A percentile compares a stretch with the other conserved stretches of the same genome.
Conservation (phyloP, 2,329 filamentous ascomycete genomes). For the Phaeoacremonium minimum region DNA sequence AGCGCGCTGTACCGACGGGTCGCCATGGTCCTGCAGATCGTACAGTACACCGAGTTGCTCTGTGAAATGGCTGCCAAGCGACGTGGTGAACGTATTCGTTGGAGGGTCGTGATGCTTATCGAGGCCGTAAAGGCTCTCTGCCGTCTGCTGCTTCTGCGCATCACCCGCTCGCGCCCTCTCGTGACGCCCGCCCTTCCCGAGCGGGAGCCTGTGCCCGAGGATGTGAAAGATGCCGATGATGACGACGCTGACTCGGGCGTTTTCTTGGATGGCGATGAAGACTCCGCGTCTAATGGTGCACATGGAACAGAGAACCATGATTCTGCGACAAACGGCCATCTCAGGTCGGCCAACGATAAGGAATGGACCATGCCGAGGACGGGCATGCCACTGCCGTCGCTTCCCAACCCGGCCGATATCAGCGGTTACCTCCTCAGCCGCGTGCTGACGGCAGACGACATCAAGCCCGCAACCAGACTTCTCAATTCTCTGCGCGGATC, state of each 20-base stretch:
- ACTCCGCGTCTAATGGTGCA: neutral
- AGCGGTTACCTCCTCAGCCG: constrained; percentile 83
- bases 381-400: constrained; percentile 74
- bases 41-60: constrained; percentile 92
- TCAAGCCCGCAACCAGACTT: constrained; percentile 84
- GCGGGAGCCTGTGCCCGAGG: constrained; percentile 65
- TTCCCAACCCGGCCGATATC: constrained; percentile 79
- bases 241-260: constrained; percentile 18
- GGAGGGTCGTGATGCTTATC: constrained; percentile 81
- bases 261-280: constrained; percentile 4
- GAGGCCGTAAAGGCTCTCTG: constrained; percentile 86
- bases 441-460: constrained; percentile 91
- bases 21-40: constrained; percentile 79
- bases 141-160: constrained; percentile 70
- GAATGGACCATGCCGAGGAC: constrained; percentile 95
- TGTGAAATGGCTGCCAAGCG: constrained; percentile 96
- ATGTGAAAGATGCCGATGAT: constrained; percentile 42
- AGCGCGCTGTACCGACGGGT: constrained; percentile 73
- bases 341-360: constrained; percentile 40
- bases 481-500: constrained; percentile 76
- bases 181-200: constrained; percentile 83
- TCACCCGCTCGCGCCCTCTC: constrained; percentile 79
- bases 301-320: neutral
- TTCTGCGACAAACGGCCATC: constrained; percentile 10
- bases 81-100: constrained; percentile 73